Evolutionary conservation across 139 green algal genomes (phyloP), one percentile per base, ranked within the genome.

Genomic region (Volvox reticuliferus): DNA sequence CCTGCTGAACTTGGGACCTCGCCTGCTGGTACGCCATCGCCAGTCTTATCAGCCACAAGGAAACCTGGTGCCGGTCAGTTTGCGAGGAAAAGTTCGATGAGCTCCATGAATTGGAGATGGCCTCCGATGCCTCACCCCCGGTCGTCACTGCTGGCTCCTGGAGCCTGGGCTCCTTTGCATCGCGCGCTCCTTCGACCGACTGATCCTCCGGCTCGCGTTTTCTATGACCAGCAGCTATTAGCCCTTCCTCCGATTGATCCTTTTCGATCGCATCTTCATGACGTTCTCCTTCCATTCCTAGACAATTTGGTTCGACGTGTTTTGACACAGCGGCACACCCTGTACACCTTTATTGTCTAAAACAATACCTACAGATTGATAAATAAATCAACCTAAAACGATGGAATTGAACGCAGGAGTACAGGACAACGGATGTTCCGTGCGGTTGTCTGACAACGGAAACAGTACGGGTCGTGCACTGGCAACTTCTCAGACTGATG

Each of bases 81-180:
- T 82, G 30, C 62, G 32, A 62, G 76, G 33, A 28, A 36, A 19
- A 19, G 61, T 82, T 18, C 32, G 32, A 20, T 30, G n/a, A 62
- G 32, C 33, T 82, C 76, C 76, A 82, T 82, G 14, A 18, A 79
- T 32, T 1, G 71, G 75, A 81, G 75, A 30, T 81, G 30, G 33
- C 75, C 75, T 81, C 79, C 35, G 20, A 21, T 19, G n/a, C 79
- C 79, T 86, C 79, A 86, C 79, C 79, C 79, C 79, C 79, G 35
- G 44, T 73, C 50, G 55, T n/a, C 5, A 18, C 55, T 1, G 79
- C 12, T 24, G 63, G 28, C 36, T 63, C 36, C 22, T 65, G 36
- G 37, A 84, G 78, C 37, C 78, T 37, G 18, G 78, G 78, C 36
- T 84, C 28, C 36, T 84, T 84, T 16, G 78, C 78, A 44, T 19